Evolutionary conservation across 331 rosid genomes (phyloP), one percentile per base, ranked within the genome.

Genomic region (Saraca asoca): DNA sequence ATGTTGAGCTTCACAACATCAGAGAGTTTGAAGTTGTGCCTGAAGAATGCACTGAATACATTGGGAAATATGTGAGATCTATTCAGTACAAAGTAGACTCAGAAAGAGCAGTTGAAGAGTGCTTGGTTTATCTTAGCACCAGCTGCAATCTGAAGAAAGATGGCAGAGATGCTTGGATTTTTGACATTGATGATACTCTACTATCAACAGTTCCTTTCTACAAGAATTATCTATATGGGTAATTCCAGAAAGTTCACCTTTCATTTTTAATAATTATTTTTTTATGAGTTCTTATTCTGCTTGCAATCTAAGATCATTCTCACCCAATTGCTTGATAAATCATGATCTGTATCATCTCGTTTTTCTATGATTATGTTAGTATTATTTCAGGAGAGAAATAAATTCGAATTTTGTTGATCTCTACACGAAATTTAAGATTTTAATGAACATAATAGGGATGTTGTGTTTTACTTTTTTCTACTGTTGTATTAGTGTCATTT

Each of bases 81-180:
- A 72, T 79, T 66, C 87, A 80, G 46, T 84, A 89, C 78, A 62
- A 46, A 67, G 90, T 79, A 9, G 93, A 84, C 66, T 80, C 85
- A 0, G 85, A 80, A 53, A 72, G 77, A 20, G 53, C 88, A 0
- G 50, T 79, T 17, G 83, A 80, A 17, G 96, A 89, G 52, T 72
- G 73, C 64, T 5, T 69, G 16, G 80, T 83, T 51, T 85, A 85
- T 54, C 78, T 87, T 9, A 73, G 87, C 66, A 85, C 81, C 53
- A 59, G 75, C 72, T 85, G 88, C 50, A 73, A 53, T 56, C 71
- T 81, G 29, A 80, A 78, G 71, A 82, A 82, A 41, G 92, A 87
- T 56, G 83, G 85, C 14, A 78, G 29, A 73, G 88, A 83, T 79
- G 90, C 87, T 61, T 90, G 97, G 90, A 79, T 90, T 75, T 87